Percentiles rank a stretch among this genome's conserved stretches.
phyloP scores from a whole-genome alignment of 208 protist genomes.

The Acanthamoeba royreba region DNA sequence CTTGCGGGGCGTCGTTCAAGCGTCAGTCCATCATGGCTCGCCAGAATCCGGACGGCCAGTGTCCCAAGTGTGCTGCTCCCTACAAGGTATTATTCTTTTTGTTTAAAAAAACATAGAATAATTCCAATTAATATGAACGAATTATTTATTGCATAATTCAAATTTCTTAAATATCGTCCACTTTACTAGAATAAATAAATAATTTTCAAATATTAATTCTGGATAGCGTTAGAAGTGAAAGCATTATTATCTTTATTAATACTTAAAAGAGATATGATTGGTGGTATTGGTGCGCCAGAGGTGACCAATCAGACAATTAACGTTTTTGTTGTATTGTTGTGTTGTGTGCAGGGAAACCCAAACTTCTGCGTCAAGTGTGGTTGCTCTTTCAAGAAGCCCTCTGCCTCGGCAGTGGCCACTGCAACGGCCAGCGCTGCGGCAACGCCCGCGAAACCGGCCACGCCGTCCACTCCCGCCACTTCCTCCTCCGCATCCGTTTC shows the following conservation, averaged over 20 bases:
- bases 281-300: not conserved
- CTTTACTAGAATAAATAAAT: not conserved
- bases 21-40: not conserved
- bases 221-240: no score
- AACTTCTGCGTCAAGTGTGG: slow-evolving; percentile 35
- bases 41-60: not conserved
- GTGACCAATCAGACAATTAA: no score
- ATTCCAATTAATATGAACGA: no score
- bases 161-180: not conserved
- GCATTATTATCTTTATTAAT: no score
- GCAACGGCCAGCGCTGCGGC: not conserved
- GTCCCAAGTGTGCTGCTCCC: not conserved
- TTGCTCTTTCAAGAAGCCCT: not conserved
- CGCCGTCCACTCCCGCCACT: not conserved
- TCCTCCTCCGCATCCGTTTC: not conserved
- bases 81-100: slow-evolving; percentile 17
- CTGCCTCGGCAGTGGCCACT: not conserved
- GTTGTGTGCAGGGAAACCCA: not conserved
- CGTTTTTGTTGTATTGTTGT: no score
- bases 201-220: not conserved
- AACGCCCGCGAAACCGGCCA: not conserved
- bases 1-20: slow-evolving; percentile 27
- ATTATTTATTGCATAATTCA: no score
- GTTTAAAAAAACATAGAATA: no score
- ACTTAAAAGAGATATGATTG: not conserved